Evolutionary conservation across 1,284 basidiomycete species (phyloP), one percentile per base, ranked within the genome.

Genomic region (Taiwanofungus camphoratus): DNA sequence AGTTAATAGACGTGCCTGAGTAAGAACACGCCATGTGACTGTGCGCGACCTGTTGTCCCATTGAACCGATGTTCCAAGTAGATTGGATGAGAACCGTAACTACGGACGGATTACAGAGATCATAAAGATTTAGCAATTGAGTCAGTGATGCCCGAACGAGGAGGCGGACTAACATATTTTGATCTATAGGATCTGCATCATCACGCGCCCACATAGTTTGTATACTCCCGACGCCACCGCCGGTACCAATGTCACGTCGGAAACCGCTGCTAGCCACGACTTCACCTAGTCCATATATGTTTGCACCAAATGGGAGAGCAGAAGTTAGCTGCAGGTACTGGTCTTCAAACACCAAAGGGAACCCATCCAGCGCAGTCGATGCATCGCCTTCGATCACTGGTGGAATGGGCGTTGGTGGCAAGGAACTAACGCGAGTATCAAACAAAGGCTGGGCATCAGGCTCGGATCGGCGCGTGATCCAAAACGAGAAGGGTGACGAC

Each of bases 221-320:
- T 6, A 87, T 66, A 0, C 79, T 82, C 2, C 79, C 78, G 20
- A 60, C 50, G 2, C 70, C 71, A 2, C 74, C 75, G 45, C 71
- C 60, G 1, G 69, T 66, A 12, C 71, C 73, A 19, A 82, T 65
- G 50, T 83, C 72, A 11, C 85, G 69, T 26, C 85, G 64, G 59
- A 84, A 82, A 4, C 81, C 81, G 50, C 78, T 79, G 52, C 73
- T 76, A 1, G 82, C 72, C 21, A 87, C 70, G 16, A 79, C 75
- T 59, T 92, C 87, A 3, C 87, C 87, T 6, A 91, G 65, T 1
- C 88, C 88, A 51, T 89, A 89, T 34, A 91, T 71, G 53, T 90
- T 87, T 16, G 85, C 73, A 27, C 74, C 72, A 15, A 70, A 62
- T 0, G 83, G 82, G 2, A 86, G 66, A 0, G 76, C 70, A 16